Evolutionary conservation across 148 eudicot species (phyloP).

Genomic region (Silene latifolia): DNA sequence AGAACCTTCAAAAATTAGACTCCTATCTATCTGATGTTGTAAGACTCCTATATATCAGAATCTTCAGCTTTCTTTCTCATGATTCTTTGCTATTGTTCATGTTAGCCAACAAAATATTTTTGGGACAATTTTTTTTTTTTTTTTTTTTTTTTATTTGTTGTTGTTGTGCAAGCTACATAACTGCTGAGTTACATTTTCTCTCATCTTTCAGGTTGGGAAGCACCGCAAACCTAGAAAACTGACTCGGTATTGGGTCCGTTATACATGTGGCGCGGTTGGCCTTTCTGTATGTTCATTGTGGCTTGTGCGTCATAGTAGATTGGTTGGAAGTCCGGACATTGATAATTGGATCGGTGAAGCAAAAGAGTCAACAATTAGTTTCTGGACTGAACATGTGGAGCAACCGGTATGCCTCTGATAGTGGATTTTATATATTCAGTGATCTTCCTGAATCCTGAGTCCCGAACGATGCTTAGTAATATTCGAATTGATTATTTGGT

Average conservation of each 20-base stretch:
- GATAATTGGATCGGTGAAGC: slow-evolving; percentile 93
- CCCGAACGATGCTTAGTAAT: neutral
- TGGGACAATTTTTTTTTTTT: too few species aligned
- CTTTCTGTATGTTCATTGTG: slow-evolving; percentile 74
- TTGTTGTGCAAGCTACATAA: neutral
- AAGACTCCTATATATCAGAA: slow-evolving; percentile 23
- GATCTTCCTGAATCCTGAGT: neutral
- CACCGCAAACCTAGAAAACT: slow-evolving; percentile 72
- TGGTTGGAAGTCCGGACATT: slow-evolving; percentile 89
- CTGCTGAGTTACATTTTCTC: neutral
- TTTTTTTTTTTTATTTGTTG: too few species aligned
- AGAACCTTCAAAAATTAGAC: slow-evolving; percentile 71
- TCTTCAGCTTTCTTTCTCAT: neutral
- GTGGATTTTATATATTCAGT: slow-evolving; percentile 1
- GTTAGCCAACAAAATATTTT: neutral
- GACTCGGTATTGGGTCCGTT: slow-evolving; percentile 73
- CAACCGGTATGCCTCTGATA: slow-evolving; percentile 60
- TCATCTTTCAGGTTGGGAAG: slow-evolving; percentile 55
- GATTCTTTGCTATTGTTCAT: neutral
- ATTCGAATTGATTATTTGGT: neutral
- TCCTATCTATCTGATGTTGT: slow-evolving; percentile 63
- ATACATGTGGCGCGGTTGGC: slow-evolving; percentile 80
- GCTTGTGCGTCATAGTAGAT: slow-evolving; percentile 85
- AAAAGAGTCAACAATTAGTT: slow-evolving; percentile 67
- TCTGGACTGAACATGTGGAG: slow-evolving; percentile 95